Percentiles rank a stretch among this genome's conserved stretches.
Conservation (phyloP, 2,329 filamentous ascomycete genomes). For the Stachybotrys chlorohalonatus region DNA sequence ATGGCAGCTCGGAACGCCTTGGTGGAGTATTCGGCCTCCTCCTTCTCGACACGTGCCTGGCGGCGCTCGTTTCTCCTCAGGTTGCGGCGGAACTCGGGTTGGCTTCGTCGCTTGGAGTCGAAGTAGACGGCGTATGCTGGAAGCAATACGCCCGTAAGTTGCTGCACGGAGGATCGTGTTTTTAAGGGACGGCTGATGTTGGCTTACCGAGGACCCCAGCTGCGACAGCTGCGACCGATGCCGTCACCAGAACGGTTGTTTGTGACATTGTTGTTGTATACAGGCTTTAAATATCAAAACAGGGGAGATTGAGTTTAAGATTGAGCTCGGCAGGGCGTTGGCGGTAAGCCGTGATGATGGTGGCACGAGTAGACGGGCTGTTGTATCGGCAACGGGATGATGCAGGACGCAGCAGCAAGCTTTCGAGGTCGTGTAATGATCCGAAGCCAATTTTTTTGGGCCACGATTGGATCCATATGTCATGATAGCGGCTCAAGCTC, state of each 20-base stretch:
- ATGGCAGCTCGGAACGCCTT: slow-evolving; percentile 65
- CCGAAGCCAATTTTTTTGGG: slow-evolving; percentile 1
- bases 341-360: too few species aligned
- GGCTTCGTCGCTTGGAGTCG: slow-evolving; percentile 55
- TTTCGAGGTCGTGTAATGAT: neutral
- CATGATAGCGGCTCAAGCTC: slow-evolving; percentile 8
- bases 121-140: slow-evolving; percentile 60
- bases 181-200: neutral
- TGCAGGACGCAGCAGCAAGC: neutral
- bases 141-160: neutral
- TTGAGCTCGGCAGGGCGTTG: too few species aligned
- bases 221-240: slow-evolving; percentile 51
- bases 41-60: slow-evolving; percentile 62
- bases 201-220: slow-evolving; percentile 49
- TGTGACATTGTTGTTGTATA: slow-evolving; percentile 28
- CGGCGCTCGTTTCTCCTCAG: slow-evolving; percentile 68
- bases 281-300: neutral
- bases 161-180: slow-evolving; percentile 1
- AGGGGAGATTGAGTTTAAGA: too few species aligned
- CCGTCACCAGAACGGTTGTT: slow-evolving; percentile 47
- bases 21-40: slow-evolving; percentile 57
- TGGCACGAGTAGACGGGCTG: neutral
- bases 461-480: slow-evolving; percentile 9
- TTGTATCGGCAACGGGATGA: neutral
- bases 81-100: slow-evolving; percentile 56